Base-by-base conservation (phyloP, 495 filamentous ascomycete genomes). In the Podospora sp. region DNA sequence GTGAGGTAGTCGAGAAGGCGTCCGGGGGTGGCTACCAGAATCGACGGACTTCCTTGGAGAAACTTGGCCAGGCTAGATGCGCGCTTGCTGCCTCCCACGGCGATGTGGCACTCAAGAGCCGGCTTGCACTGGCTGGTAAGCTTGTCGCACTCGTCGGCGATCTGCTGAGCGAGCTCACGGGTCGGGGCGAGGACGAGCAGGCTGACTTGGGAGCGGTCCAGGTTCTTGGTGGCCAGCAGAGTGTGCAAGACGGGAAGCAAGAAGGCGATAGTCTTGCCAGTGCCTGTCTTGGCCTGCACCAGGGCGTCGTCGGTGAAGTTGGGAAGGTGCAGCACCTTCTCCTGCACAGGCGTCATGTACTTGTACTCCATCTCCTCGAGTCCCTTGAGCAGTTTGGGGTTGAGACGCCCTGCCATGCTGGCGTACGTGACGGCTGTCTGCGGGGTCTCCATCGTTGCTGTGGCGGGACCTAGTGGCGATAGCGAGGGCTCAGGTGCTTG, bases 41-140 rank as follows among this genome's bases (percentile, higher is more conserved):
- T 86, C 65, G 91, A 85, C 16, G 93, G 91, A 33, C 81, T 89
- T 61, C 86, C 87, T 22, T 93, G 79, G 14, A 89, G 84, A 67
- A 85, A 82, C 18, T 88, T 86, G 76, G 93, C 92, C 92, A 58
- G 84, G 81, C 16, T 91, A 86, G 69, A 89, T 89, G 63, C 91
- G 91, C 95, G 95, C 75, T 94, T 93, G 75, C 91, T 97, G 79
- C 94, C 94, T 80, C 94, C 94, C 78, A 98, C 97, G 82, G 94
- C 97, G 73, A 95, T 91, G 81, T 97, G 95, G 73, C 93, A 97
- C 25, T 97, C 88, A 73, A 92, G 91, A 7, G 89, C 86, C 14
- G 90, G 87, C 46, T 84, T 80, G 60, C 92, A 77, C 14, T 82
- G 79, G 62, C 82, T 86, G 6, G 86, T 85, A 25, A 95, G 80